These are phyloP conservation scores for Fusarium palustre DNA, from an alignment of 2,329 filamentous ascomycete genomes.

Conservation along the genomic window DNA sequence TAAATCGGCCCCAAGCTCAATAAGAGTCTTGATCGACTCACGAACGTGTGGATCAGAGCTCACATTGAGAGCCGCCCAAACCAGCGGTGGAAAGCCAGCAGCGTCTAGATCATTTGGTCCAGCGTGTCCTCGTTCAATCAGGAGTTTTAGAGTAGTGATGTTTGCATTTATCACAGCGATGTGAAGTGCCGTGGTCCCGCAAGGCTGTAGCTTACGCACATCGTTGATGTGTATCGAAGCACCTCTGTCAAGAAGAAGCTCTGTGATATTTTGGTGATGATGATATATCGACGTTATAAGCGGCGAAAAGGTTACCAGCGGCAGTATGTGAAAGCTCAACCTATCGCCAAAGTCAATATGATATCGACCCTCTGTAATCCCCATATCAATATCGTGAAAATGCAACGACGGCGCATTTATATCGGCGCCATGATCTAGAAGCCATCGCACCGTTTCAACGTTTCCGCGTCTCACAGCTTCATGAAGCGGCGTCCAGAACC, in stretches of 20 bases:
- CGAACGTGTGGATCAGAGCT: neutral
- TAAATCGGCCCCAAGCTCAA: constrained; percentile 27
- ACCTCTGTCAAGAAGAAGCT: constrained; percentile 18
- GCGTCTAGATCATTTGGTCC: constrained; percentile 26
- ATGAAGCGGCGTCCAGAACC: constrained; percentile 8
- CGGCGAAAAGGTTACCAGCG: constrained; percentile 21
- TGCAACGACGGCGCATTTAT: constrained; percentile 10
- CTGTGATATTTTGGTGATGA: neutral
- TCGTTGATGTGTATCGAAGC: constrained; percentile 25
- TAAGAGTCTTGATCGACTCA: constrained; percentile 15
- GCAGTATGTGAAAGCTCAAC: constrained; percentile 11
- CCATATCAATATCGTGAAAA: neutral
- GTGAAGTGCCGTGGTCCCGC: constrained; percentile 25
- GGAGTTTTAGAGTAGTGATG: neutral
- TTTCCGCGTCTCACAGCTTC: constrained; percentile 5
- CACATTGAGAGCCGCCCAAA: constrained; percentile 23
- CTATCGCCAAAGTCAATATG: constrained; percentile 24
- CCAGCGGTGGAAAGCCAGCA: constrained; percentile 21
- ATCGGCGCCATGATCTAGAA: constrained; percentile 14
- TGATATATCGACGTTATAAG: constrained; percentile 21
- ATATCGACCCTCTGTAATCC: constrained; percentile 4
- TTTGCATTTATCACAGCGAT: constrained; percentile 22
- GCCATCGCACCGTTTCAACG: constrained; percentile 10
- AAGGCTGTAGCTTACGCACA: neutral
- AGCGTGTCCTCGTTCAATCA: constrained; percentile 17